Evolutionary conservation across 805 yeast genomes (phyloP), one percentile per base, ranked within the genome.

Genomic region (Yamadazyma phyllophila): DNA sequence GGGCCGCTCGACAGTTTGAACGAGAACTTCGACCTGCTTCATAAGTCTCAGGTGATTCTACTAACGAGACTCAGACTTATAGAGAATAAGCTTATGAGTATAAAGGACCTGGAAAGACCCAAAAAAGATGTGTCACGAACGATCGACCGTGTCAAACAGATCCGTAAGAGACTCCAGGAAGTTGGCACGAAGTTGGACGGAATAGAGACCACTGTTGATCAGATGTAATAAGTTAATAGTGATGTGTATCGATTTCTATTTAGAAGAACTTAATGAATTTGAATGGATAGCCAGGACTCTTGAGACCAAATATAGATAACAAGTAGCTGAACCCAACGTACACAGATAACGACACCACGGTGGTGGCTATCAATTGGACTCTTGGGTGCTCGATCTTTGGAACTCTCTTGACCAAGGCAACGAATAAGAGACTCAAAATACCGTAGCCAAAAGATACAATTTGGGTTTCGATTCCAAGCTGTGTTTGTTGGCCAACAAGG

Each of bases 381-480:
- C 71, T 69, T 7, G 74, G 60, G 48, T 75, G 70, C 35, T 66
- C 60, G 39, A 71, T 58, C 15, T 64, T 60, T 5, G 90, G 86
- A 1, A 78, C 77, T 53, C 76, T 80, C 39, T 77, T 76, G 35
- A 83, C 62, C 54, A 92, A 71, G 1, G 78, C 65, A 36, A 90
- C 74, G 14, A 83, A 66, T 37, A 80, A 57, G 44, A 85, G 68
- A 10, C 90, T 78, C 55, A 90, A 69, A 7, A 78, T 54, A 1
- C 89, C 95, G 62, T 89, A 90, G 6, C 87, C 49, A 17, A 86
- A 76, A 2, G 89, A 82, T 33, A 94, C 66, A 43, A 90, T 77
- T 69, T 94, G 97, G 7, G 97, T 89, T 71, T 94, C 99, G 37
- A 85, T 81, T 7, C 89, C 97, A 41, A 78, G 77, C 65, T 94